Conservation (phyloP, 305 asterid genomes). For the Ruellia speciosa region DNA sequence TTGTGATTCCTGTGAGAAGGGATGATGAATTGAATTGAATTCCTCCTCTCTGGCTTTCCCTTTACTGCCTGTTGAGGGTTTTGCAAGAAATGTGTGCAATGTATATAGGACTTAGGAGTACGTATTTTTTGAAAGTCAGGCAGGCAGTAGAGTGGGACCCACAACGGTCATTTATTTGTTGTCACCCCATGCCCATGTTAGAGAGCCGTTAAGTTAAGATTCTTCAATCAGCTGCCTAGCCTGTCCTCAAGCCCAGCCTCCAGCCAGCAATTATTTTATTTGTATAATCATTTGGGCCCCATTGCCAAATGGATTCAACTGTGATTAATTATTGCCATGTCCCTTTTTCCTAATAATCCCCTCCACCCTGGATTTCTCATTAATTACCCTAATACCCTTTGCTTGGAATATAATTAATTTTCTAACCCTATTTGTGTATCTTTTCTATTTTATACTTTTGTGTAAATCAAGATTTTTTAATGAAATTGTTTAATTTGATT, state of each 20-base stretch:
- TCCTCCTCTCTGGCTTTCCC: too few species aligned
- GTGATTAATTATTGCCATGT: neutral
- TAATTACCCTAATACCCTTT: too few species aligned
- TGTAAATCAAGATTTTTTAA: too few species aligned
- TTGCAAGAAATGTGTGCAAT: neutral
- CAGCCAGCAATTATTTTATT: neutral
- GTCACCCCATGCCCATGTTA: slow-evolving; percentile 57
- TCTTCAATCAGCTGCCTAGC: neutral
- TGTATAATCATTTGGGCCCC: neutral
- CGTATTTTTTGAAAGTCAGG: slow-evolving; percentile 1
- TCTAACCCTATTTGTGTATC: too few species aligned
- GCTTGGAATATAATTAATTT: too few species aligned
- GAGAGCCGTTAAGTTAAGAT: slow-evolving; percentile 74
- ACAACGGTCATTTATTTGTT: slow-evolving; percentile 60
- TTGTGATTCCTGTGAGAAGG: too few species aligned
- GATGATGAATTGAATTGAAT: too few species aligned
- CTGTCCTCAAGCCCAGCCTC: neutral
- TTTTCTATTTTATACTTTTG: too few species aligned
- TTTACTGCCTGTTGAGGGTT: too few species aligned
- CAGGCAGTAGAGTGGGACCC: slow-evolving; percentile 30
- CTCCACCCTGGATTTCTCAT: neutral
- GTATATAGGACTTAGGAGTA: neutral
- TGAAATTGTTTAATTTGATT: too few species aligned
- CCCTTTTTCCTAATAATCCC: neutral
- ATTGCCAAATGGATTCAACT: neutral